Base-by-base conservation (phyloP, 495 filamentous ascomycete species). In the Aspergillus panamensis region DNA sequence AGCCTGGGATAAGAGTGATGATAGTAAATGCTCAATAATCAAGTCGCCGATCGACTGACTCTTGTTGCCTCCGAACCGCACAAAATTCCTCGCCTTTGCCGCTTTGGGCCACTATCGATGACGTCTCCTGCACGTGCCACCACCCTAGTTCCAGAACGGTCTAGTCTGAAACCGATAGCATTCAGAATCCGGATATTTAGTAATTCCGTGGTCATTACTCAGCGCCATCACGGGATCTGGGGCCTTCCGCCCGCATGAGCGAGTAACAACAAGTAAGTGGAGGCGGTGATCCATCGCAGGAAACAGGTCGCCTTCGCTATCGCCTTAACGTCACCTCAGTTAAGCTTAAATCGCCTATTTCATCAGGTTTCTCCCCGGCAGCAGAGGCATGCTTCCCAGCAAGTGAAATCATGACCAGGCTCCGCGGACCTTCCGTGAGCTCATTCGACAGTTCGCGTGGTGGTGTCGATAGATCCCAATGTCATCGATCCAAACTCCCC, bases 341-440 rank as follows among this genome's bases (percentile, higher is more conserved):
- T 25, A 25, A 2, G 5, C 5, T 25, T 19, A 9, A 8, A 39
- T 43, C 32, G 40, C 8, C 35, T 21, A 33, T 44, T 48, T 29
- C 3, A 25, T n/a, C 3, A 21, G 0, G 13, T 33, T 44, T 30
- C 14, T 7, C 16, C 21, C 37, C 21, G 21, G n/a, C 29, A 48
- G 42, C 21, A 47, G n/a, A 65, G 70, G 53, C 33, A 77, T 77
- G 74, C 58, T 63, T 63, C 55, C 16, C 37, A 9, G 42, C 30
- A 33, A 33, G 39, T 53, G 47, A 59, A 54, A 76, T 64, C 16
- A 79, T 77, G 76, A 76, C 74, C 49, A 77, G 75, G 69, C 70
- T 76, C 69, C 73, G 69, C 67, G 76, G 74, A 71, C 74, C 72
- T 69, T 77, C 76, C 35, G 60, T 74, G 48, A 69, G 72, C 58